These are phyloP conservation scores for Udeniomyces megalosporus DNA, from an alignment of 768 basidiomycete species.

Conservation along the genomic window DNA sequence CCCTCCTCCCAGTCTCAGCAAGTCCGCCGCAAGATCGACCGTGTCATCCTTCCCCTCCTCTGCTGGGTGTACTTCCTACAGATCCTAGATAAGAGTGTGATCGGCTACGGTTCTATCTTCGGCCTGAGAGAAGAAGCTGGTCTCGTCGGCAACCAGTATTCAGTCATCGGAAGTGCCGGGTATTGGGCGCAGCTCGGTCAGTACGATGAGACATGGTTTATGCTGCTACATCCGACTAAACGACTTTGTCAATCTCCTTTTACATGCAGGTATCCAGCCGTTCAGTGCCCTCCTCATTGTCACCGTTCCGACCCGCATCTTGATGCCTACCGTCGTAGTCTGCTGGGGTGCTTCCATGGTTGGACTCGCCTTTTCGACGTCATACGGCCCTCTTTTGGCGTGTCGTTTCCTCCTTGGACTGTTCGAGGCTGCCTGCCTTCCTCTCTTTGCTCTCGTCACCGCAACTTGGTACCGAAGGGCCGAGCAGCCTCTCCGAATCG, in stretches of 20 bases:
- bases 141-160: conserved; percentile 14
- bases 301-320: conserved; percentile 20
- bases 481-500: conserved; percentile 22
- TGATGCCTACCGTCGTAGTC: conserved; percentile 19
- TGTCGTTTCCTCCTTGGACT: conserved; percentile 30
- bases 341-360: conserved; percentile 19
- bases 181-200: conserved; percentile 20
- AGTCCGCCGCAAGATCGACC: conserved; percentile 13
- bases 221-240: too few species aligned
- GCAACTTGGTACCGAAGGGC: conserved; percentile 21
- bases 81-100: conserved; percentile 8
- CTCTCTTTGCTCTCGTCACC: conserved; percentile 30
- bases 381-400: conserved; percentile 22
- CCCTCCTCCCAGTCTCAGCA: background rate
- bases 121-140: conserved; percentile 18
- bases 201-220: too few species aligned
- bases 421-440: conserved; percentile 29
- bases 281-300: conserved; percentile 24
- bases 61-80: conserved; percentile 29
- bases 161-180: conserved; percentile 17
- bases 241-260: too few species aligned
- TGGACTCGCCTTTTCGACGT: conserved; percentile 22
- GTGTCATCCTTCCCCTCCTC: conserved; percentile 12
- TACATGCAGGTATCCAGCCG: too few species aligned
- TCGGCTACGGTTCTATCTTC: conserved; percentile 21